phyloP scores from a whole-genome alignment of 352 stramenopile genomes.

The Globisporangium nagaii region DNA sequence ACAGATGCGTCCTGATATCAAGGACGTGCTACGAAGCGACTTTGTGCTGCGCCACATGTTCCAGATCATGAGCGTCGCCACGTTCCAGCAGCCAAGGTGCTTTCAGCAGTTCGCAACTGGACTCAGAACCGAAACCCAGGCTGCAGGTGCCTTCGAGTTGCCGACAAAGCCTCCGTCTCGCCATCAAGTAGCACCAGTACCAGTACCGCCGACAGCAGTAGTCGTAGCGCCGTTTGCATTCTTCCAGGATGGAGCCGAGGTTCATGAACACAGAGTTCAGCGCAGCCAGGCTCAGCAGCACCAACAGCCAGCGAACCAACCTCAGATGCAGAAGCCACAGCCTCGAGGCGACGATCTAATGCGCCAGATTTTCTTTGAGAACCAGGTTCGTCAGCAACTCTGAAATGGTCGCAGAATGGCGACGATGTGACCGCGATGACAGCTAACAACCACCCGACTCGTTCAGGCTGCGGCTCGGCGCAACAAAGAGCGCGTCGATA shows the following conservation, averaged over 20 bases:
- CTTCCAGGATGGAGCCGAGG: background rate
- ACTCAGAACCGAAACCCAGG: background rate
- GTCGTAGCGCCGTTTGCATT: background rate
- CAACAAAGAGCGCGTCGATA: constrained; percentile 51
- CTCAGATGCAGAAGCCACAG: background rate
- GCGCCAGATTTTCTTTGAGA: constrained; percentile 60
- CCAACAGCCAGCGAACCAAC: too few species aligned
- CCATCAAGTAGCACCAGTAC: background rate
- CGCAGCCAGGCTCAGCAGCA: background rate
- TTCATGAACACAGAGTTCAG: background rate
- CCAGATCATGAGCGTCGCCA: constrained; percentile 21
- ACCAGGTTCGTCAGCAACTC: constrained; percentile 28
- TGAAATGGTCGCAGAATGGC: too few species aligned
- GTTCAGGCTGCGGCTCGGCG: constrained; percentile 44
- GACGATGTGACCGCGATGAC: too few species aligned
- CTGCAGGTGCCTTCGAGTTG: background rate
- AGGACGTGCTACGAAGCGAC: constrained; percentile 16
- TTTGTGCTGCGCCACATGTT: constrained; percentile 26
- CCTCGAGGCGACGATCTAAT: constrained; percentile 5
- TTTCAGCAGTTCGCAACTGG: constrained; percentile 14
- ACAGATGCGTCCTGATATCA: constrained; percentile 22
- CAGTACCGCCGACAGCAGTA: too few species aligned
- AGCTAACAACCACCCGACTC: too few species aligned
- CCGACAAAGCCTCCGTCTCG: background rate
- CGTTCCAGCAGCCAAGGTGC: constrained; percentile 21